These are phyloP conservation scores for Coccomyxa sp. DNA, from an alignment of 139 green algal genomes.

Conservation along the genomic window DNA sequence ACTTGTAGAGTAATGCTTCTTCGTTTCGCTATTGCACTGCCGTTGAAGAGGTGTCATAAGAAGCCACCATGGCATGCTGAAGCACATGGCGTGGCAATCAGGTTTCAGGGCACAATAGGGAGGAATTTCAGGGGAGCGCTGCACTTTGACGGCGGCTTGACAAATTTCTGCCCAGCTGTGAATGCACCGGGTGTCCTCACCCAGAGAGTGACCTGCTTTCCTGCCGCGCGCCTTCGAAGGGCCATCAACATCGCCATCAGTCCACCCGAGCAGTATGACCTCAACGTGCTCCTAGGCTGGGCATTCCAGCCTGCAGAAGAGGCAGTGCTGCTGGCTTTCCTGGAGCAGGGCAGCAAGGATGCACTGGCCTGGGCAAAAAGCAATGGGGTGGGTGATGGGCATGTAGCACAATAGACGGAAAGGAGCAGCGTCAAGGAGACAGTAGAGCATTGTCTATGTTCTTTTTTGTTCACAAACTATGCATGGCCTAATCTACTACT, in stretches of 20 bases:
- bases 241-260: background rate
- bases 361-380: slow-evolving; percentile 30
- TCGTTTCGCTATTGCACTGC: background rate
- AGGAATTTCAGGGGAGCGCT: slow-evolving; percentile 54
- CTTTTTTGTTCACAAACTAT: too few relatives aligned
- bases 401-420: background rate
- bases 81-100: slow-evolving; percentile 18
- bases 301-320: slow-evolving; percentile 58
- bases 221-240: background rate
- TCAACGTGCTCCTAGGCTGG: slow-evolving; percentile 22
- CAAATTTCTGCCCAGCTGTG: slow-evolving; percentile 73
- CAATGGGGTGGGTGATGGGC: background rate
- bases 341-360: slow-evolving; percentile 31
- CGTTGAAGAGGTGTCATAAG: too few relatives aligned
- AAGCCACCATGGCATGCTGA: background rate
- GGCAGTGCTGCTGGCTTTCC: slow-evolving; percentile 13
- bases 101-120: slow-evolving; percentile 45
- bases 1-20: background rate
- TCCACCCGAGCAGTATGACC: background rate
- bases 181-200: background rate
- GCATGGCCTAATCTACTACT: too few relatives aligned
- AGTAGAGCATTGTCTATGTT: too few relatives aligned
- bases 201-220: background rate
- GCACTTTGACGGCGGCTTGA: slow-evolving; percentile 73
- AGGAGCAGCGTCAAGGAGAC: too few relatives aligned